Conservation (phyloP, 2,329 filamentous ascomycete genomes). For the Claviceps sorghi region DNA sequence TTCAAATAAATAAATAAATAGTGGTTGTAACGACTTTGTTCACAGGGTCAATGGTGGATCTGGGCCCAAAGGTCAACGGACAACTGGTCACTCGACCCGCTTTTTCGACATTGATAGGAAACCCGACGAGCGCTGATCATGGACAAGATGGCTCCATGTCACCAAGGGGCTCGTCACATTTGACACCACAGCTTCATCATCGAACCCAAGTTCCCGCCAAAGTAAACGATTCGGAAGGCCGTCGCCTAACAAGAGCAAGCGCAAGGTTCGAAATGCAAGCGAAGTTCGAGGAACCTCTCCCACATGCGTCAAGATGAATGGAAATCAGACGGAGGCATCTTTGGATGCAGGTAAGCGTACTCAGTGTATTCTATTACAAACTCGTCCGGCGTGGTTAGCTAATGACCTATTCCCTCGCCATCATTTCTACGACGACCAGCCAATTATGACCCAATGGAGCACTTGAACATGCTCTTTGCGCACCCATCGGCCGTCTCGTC, state of each 20-base stretch:
- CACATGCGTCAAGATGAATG: conserved; percentile 23
- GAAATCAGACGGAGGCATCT: conserved; percentile 19
- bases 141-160: too few species aligned
- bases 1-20: too few species aligned
- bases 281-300: neutral
- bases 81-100: neutral
- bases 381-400: neutral
- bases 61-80: neutral
- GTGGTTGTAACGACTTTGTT: too few species aligned
- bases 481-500: conserved; percentile 74
- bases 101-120: neutral
- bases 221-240: neutral
- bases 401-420: neutral
- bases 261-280: neutral
- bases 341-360: conserved; percentile 29
- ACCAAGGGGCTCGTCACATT: too few species aligned
- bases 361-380: neutral
- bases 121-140: neutral
- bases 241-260: neutral
- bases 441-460: conserved; percentile 84
- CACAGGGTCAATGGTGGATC: neutral
- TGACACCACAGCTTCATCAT: neutral
- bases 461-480: conserved; percentile 87
- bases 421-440: conserved; percentile 18
- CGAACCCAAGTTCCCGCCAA: too few species aligned